Base-by-base conservation (phyloP, 805 yeast species). In the Yamadazyma akitaensis region DNA sequence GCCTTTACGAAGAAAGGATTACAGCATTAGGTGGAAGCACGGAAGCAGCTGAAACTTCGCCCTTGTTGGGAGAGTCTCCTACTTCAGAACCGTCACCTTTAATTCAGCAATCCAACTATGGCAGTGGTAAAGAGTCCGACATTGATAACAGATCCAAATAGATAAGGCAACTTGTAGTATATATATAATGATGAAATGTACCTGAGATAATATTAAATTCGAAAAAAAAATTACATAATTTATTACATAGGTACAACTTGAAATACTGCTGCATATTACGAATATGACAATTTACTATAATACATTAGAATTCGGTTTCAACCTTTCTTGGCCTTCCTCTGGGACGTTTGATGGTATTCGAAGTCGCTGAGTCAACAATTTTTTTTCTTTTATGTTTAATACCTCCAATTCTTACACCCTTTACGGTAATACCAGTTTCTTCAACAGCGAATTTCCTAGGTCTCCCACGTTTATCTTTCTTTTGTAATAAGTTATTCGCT, bases 401-500 rank as follows among this genome's bases (percentile, higher is more conserved):
- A 6, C 76, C 76, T 43, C 63, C 68, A 5, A 72, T 70, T 40
- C 72, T 57, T 28, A 72, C 64, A 1, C 76, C 76, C 50, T 65
- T 69, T 37, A 72, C 71, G 11, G 76, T 72, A 7, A 70, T 56
- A 1, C 75, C 78, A 7, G 73, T 68, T 46, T 69, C 71, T 47
- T 70, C 77, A n/a, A 69, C 60, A 1, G 79, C 76, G 45, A 71
- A 71, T 53, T 76, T 76, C 52, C 80, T 62, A 2, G 81, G 81
- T 51, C 81, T 62, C 12, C 81, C 81, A 35, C 80, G 47, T 59
- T 69, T 64, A 60, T 74, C 71, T 55, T 76, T 71, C 55, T 61
- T 70, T 43, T 61, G 58, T 24, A 72, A 54, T 28, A 70, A 58
- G 47, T 65, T 62, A 49, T 67, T 56, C 6, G 66, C 67, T 11